These are phyloP conservation scores for Striga asiatica DNA, from an alignment of 257 asterid genomes.

Conservation along the genomic window DNA sequence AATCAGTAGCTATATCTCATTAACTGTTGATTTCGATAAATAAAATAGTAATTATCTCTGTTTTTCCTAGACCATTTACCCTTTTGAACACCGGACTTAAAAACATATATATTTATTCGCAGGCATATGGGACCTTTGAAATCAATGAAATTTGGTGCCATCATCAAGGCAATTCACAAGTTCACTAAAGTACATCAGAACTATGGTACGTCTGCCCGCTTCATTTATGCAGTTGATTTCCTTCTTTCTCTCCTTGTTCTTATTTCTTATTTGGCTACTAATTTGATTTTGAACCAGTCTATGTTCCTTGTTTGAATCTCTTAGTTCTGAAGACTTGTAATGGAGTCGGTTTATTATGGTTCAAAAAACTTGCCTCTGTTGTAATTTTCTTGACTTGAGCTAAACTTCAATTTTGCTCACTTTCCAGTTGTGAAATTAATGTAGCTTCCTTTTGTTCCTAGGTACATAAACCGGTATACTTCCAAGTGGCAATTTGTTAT, in stretches of 20 bases:
- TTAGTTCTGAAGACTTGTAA: neutral
- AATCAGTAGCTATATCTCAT: no score
- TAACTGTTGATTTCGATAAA: no score
- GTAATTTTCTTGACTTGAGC: neutral
- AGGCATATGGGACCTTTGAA: no score
- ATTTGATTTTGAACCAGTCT: neutral
- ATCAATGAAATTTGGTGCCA: conserved; percentile 59
- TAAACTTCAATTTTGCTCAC: neutral
- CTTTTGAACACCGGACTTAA: neutral
- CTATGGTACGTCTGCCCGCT: conserved; percentile 24
- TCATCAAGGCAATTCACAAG: conserved; percentile 60
- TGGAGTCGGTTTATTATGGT: neutral
- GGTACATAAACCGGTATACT: conserved; percentile 8
- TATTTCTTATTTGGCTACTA: neutral
- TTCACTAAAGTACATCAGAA: conserved; percentile 76
- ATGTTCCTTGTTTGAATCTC: neutral
- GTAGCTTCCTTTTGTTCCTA: neutral
- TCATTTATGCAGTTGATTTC: no score
- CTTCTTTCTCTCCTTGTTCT: no score
- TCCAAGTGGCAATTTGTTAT: neutral
- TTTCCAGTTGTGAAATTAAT: neutral
- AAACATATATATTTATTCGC: conserved; percentile 11
- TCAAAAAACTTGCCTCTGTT: neutral
- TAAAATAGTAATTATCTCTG: no score
- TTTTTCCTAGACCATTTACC: no score